These are phyloP conservation scores for Arthrobotrys entomopaga DNA, from an alignment of 2,329 filamentous ascomycete genomes.

Conservation along the genomic window DNA sequence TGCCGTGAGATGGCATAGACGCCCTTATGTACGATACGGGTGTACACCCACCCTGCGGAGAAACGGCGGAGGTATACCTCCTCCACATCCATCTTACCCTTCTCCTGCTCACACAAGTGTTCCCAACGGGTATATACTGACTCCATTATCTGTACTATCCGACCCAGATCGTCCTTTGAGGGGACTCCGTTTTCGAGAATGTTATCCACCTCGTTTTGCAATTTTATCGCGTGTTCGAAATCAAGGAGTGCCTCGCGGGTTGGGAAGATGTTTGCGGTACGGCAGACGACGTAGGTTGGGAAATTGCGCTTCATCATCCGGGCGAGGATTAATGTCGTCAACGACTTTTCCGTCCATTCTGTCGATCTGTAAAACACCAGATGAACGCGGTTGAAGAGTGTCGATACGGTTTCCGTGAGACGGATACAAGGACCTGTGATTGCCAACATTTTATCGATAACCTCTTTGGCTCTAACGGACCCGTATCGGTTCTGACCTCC, in stretches of 20 bases:
- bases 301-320: conserved; percentile 90
- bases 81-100: conserved; percentile 70
- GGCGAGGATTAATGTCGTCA: conserved; percentile 92
- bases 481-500: conserved; percentile 56
- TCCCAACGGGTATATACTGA: conserved; percentile 84
- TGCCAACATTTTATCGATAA: conserved; percentile 57
- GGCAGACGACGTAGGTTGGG: conserved; percentile 86
- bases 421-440: conserved; percentile 79
- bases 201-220: conserved; percentile 82
- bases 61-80: conserved; percentile 89
- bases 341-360: conserved; percentile 95
- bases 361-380: conserved; percentile 95
- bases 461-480: conserved; percentile 53
- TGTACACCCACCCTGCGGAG: conserved; percentile 91
- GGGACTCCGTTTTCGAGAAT: conserved; percentile 82
- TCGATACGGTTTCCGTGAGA: conserved; percentile 76
- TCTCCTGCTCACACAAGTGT: conserved; percentile 75
- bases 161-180: conserved; percentile 72
- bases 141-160: conserved; percentile 77
- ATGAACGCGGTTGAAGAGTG: conserved; percentile 92
- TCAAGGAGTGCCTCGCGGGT: conserved; percentile 80
- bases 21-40: conserved; percentile 89
- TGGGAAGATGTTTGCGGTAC: conserved; percentile 87
- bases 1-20: conserved; percentile 80
- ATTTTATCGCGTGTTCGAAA: conserved; percentile 85